Conservation (phyloP, 805 yeast species). For the Blastobotrys terrestris region DNA sequence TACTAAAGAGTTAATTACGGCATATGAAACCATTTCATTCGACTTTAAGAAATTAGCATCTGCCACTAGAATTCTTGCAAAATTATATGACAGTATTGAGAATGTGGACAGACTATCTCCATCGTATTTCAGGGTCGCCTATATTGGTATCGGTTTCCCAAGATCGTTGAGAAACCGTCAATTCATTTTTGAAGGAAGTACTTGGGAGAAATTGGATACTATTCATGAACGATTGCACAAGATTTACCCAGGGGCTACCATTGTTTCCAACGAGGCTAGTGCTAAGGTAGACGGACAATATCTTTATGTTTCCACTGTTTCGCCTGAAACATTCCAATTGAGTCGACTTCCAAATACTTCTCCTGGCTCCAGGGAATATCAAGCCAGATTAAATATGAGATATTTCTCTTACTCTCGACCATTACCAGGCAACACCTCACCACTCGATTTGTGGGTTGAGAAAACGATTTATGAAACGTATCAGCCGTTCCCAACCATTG, state of each 20-base stretch:
- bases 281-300: constrained; percentile 66
- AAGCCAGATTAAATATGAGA: constrained; percentile 66
- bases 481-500: constrained; percentile 78
- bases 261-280: constrained; percentile 51
- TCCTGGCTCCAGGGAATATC: constrained; percentile 60
- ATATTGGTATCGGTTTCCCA: constrained; percentile 83
- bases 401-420: constrained; percentile 64
- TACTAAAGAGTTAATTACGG: constrained; percentile 69
- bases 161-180: constrained; percentile 64
- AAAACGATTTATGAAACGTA: constrained; percentile 72
- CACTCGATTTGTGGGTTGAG: constrained; percentile 81
- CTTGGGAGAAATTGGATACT: constrained; percentile 81
- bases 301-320: constrained; percentile 65
- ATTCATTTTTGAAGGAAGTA: constrained; percentile 78
- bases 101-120: constrained; percentile 67
- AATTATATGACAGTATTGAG: constrained; percentile 61
- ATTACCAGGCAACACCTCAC: constrained; percentile 65
- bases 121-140: constrained; percentile 71
- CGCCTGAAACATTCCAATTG: constrained; percentile 43
- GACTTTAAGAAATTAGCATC: constrained; percentile 70
- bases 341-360: constrained; percentile 10
- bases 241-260: constrained; percentile 75
- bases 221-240: constrained; percentile 70
- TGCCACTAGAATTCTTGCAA: constrained; percentile 62
- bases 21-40: constrained; percentile 65